Conservation (phyloP, 2,329 filamentous ascomycete genomes). For the Fusarium sp. region DNA sequence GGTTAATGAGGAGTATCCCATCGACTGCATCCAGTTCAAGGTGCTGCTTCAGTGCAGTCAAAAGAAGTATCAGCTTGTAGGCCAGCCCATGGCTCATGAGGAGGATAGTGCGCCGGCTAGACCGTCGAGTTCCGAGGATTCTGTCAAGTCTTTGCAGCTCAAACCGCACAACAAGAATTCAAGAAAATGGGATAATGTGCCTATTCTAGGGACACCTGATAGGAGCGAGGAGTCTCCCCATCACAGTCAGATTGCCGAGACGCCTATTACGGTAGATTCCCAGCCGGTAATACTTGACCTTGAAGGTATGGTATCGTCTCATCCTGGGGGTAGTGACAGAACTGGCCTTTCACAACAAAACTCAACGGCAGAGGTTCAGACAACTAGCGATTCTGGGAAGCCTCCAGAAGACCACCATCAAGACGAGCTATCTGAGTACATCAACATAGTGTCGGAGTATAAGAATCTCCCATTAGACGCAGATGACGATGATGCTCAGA, state of each 20-base stretch:
- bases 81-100: slow-evolving; percentile 49
- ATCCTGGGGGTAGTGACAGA: neutral
- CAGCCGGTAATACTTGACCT: slow-evolving; percentile 44
- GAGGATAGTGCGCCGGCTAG: neutral
- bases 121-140: slow-evolving; percentile 31
- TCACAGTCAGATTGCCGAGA: slow-evolving; percentile 29
- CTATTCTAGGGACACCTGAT: slow-evolving; percentile 52
- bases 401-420: slow-evolving; percentile 2
- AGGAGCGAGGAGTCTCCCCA: slow-evolving; percentile 49
- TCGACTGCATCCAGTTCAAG: slow-evolving; percentile 73
- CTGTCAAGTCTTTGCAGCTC: slow-evolving; percentile 57
- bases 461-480: slow-evolving; percentile 67
- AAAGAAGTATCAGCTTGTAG: slow-evolving; percentile 68
- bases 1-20: slow-evolving; percentile 75
- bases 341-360: neutral
- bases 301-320: slow-evolving; percentile 9
- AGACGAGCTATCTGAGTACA: slow-evolving; percentile 73
- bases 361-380: neutral
- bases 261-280: slow-evolving; percentile 36
- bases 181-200: slow-evolving; percentile 53
- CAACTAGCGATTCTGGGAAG: neutral
- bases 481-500: slow-evolving; percentile 59
- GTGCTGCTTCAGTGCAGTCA: slow-evolving; percentile 68
- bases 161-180: slow-evolving; percentile 58
- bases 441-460: slow-evolving; percentile 70